Evolutionary conservation across 2,329 filamentous ascomycete species (phyloP).

Genomic region (Curvularia lunata): DNA sequence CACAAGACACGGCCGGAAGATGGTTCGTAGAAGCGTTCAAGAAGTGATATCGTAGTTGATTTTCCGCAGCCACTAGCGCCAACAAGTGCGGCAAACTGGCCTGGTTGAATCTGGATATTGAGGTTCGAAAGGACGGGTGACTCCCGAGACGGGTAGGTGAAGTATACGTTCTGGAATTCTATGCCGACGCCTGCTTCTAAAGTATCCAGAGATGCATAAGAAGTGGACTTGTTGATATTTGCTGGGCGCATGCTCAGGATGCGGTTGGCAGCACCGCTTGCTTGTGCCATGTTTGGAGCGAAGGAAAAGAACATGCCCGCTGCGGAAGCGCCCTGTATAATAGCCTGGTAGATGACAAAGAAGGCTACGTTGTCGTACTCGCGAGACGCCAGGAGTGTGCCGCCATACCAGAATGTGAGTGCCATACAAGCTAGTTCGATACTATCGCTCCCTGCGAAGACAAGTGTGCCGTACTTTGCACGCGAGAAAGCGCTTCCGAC

Average conservation of each 20-base stretch:
- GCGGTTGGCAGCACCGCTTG: conserved; percentile 46
- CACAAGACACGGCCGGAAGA: conserved; percentile 68
- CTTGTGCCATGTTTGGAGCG: conserved; percentile 55
- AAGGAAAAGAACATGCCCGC: conserved; percentile 53
- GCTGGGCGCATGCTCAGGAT: conserved; percentile 45
- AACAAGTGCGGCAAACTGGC: conserved; percentile 73
- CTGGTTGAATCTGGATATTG: conserved; percentile 57
- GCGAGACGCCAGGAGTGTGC: conserved; percentile 49
- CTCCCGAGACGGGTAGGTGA: conserved; percentile 87
- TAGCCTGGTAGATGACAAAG: conserved; percentile 61
- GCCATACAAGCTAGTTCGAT: conserved; percentile 68
- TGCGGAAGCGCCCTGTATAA: conserved; percentile 53
- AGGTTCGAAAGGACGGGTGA: conserved; percentile 66
- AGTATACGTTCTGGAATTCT: conserved; percentile 92
- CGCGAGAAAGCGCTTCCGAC: conserved; percentile 65
- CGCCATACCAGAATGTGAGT: conserved; percentile 62
- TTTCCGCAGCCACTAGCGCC: conserved; percentile 74
- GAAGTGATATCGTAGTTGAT: conserved; percentile 69
- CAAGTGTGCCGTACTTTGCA: conserved; percentile 65
- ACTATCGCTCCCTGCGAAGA: conserved; percentile 75
- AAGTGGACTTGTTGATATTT: conserved; percentile 10
- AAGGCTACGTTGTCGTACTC: conserved; percentile 58
- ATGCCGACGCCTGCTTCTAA: conserved; percentile 53
- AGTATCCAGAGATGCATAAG: conserved; percentile 20
- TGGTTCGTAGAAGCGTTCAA: conserved; percentile 73